Conservation (phyloP, 2,329 filamentous ascomycete species). For the Scedosporium minutisporum region DNA sequence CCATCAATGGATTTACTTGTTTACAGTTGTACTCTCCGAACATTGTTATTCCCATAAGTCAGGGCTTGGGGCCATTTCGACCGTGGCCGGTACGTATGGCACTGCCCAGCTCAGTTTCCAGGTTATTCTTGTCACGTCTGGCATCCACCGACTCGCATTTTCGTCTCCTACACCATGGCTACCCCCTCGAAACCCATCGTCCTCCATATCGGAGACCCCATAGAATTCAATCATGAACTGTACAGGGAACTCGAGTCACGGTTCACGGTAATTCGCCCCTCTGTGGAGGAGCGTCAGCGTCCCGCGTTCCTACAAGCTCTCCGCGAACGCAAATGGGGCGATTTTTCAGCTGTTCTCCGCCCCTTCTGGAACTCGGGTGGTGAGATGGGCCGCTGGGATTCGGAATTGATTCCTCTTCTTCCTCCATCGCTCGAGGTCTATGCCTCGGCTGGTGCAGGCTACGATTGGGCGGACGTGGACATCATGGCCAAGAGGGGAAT, state of each 20-base stretch:
- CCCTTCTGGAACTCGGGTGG: slow-evolving; percentile 57
- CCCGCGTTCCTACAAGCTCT: slow-evolving; percentile 26
- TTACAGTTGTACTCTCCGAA: no score
- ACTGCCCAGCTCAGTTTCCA: neutral
- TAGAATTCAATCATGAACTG: slow-evolving; percentile 20
- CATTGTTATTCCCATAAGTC: no score
- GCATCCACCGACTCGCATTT: neutral
- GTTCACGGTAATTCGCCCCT: slow-evolving; percentile 25
- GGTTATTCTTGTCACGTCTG: neutral
- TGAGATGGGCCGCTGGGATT: slow-evolving; percentile 56
- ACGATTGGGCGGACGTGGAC: slow-evolving; percentile 51
- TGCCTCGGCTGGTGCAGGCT: slow-evolving; percentile 51
- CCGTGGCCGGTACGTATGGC: no score
- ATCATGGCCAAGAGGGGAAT: slow-evolving; percentile 25
- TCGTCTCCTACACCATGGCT: neutral
- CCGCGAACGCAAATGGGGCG: slow-evolving; percentile 27
- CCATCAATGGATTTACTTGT: no score
- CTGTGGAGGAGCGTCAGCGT: slow-evolving; percentile 26
- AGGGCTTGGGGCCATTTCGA: no score
- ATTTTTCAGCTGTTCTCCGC: slow-evolving; percentile 36
- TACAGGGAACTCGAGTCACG: slow-evolving; percentile 18
- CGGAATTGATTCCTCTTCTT: slow-evolving; percentile 44
- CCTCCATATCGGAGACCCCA: slow-evolving; percentile 22
- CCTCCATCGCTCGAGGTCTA: slow-evolving; percentile 45
- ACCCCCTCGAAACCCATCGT: slow-evolving; percentile 15